Conservation (phyloP, 2,329 filamentous ascomycete species). For the Fusarium nisikadoi region DNA sequence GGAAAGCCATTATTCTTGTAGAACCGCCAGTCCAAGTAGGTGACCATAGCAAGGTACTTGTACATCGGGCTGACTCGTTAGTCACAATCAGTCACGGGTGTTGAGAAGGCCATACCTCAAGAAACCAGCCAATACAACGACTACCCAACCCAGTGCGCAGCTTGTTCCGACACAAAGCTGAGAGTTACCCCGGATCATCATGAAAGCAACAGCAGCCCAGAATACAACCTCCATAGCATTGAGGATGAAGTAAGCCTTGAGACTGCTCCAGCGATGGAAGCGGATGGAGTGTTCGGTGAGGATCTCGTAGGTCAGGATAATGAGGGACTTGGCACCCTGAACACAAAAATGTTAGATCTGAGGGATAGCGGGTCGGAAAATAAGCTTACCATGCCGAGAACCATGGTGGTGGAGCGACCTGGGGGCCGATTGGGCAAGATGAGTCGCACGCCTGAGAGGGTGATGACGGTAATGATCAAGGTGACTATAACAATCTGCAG, state of each 20-base stretch:
- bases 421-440: slow-evolving; percentile 16
- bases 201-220: slow-evolving; percentile 1
- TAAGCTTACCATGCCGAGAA: slow-evolving; percentile 30
- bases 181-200: background rate
- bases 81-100: accelerated
- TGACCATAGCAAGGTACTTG: slow-evolving; percentile 1
- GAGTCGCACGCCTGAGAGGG: slow-evolving; percentile 26
- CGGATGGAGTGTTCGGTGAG: background rate
- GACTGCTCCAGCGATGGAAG: slow-evolving; percentile 3
- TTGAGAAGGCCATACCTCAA: background rate
- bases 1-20: slow-evolving; percentile 5
- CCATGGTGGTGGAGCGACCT: slow-evolving; percentile 32
- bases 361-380: background rate
- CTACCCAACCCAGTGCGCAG: background rate
- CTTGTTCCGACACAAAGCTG: background rate
- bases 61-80: background rate
- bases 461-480: slow-evolving; percentile 14
- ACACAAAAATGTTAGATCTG: background rate
- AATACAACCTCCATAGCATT: slow-evolving; percentile 3
- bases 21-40: slow-evolving; percentile 8
- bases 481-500: background rate
- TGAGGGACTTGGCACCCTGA: background rate
- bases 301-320: slow-evolving; percentile 3
- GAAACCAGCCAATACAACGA: background rate
- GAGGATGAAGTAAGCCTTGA: slow-evolving; percentile 2